Percentiles rank a stretch among this genome's conserved stretches.
These are phyloP conservation scores for Barnettozyma siamensis DNA, from an alignment of 805 yeast species.

Conservation along the genomic window DNA sequence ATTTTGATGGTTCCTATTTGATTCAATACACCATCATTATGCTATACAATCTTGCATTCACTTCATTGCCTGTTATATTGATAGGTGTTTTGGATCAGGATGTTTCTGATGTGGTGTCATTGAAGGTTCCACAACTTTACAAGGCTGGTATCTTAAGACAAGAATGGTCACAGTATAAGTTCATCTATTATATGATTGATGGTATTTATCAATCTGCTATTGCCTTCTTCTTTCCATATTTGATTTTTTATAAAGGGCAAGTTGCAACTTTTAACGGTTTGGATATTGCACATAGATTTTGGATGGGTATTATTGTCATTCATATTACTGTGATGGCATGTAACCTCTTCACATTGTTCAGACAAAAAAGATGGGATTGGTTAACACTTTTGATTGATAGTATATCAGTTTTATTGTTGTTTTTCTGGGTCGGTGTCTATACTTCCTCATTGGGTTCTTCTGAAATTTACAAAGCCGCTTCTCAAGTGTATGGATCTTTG, in stretches of 20 bases:
- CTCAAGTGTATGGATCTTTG: constrained; percentile 54
- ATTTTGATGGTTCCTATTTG: constrained; percentile 76
- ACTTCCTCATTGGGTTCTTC: constrained; percentile 43
- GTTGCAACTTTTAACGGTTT: constrained; percentile 48
- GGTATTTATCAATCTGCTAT: constrained; percentile 71
- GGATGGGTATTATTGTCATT: constrained; percentile 62
- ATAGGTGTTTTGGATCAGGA: constrained; percentile 79
- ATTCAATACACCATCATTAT: constrained; percentile 74
- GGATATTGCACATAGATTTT: constrained; percentile 61
- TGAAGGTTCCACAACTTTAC: constrained; percentile 71
- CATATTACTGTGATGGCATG: constrained; percentile 61
- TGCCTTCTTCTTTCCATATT: constrained; percentile 67
- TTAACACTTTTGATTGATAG: constrained; percentile 49
- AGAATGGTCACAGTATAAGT: constrained; percentile 67
- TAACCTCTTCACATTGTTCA: constrained; percentile 57
- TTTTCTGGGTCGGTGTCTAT: constrained; percentile 79
- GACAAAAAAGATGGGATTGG: constrained; percentile 83
- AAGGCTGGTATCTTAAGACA: constrained; percentile 62
- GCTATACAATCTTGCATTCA: constrained; percentile 79
- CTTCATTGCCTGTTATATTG: constrained; percentile 74
- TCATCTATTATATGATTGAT: constrained; percentile 69
- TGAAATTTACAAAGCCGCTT: constrained; percentile 63
- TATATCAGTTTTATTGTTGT: constrained; percentile 54
- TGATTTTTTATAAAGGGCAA: constrained; percentile 40
- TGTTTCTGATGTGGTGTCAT: constrained; percentile 60